phyloP scores from a whole-genome alignment of 352 stramenopile genomes.

The Globisporangium cylindrosporum region DNA sequence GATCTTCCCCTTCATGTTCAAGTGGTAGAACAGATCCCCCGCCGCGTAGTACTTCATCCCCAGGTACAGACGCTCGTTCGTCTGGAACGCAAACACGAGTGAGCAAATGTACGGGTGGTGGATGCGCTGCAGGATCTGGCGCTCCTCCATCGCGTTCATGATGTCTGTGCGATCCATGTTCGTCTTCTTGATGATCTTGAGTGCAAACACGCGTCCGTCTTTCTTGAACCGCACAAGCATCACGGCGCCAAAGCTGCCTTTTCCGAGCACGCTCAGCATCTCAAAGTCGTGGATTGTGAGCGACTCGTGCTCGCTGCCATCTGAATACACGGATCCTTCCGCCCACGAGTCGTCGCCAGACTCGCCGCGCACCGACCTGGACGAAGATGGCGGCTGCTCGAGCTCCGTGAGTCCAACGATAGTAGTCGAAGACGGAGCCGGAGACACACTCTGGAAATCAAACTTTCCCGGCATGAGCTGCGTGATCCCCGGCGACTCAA shows the following conservation, averaged over 20 bases:
- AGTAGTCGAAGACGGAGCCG: not conserved
- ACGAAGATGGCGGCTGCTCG: not conserved
- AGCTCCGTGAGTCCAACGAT: slow-evolving; percentile 3
- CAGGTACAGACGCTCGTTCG: slow-evolving; percentile 85
- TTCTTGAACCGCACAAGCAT: slow-evolving; percentile 91
- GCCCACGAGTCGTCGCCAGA: slow-evolving; percentile 18
- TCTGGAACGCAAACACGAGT: slow-evolving; percentile 87
- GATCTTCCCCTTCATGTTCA: slow-evolving; percentile 80
- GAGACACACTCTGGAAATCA: slow-evolving; percentile 15
- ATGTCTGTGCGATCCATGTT: slow-evolving; percentile 86
- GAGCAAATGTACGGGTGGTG: slow-evolving; percentile 88
- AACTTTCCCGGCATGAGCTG: slow-evolving; percentile 16
- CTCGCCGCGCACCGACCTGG: slow-evolving; percentile 13
- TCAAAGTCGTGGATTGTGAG: slow-evolving; percentile 90
- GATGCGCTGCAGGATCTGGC: slow-evolving; percentile 87
- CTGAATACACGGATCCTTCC: slow-evolving; percentile 20
- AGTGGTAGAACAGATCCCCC: slow-evolving; percentile 86
- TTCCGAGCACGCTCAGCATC: slow-evolving; percentile 86
- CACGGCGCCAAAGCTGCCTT: slow-evolving; percentile 84
- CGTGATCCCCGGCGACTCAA: slow-evolving; percentile 16
- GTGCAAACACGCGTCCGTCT: slow-evolving; percentile 81
- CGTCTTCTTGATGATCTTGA: slow-evolving; percentile 91
- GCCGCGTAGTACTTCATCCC: slow-evolving; percentile 90
- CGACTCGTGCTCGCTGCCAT: slow-evolving; percentile 41
- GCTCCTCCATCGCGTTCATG: slow-evolving; percentile 86